Conservation (phyloP, 768 basidiomycete genomes). For the Termitomyces sp. region DNA sequence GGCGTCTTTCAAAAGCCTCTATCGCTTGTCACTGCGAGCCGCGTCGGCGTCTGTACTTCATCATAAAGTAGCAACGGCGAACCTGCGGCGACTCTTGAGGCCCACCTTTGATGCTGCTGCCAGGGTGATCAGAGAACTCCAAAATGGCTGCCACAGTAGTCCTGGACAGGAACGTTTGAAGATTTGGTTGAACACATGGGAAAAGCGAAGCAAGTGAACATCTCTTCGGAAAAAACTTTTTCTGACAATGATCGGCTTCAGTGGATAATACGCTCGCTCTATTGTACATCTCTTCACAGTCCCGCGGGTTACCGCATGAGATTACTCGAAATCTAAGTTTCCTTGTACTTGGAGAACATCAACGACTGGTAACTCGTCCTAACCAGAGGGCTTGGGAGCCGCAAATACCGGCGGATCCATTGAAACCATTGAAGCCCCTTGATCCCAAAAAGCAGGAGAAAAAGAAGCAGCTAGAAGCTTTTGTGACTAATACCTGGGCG, state of each 20-base stretch:
- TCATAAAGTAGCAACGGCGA: slow-evolving; percentile 37
- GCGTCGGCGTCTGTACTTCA: slow-evolving; percentile 58
- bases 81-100: slow-evolving; percentile 48
- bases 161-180: slow-evolving; percentile 29
- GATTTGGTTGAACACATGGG: slow-evolving; percentile 50
- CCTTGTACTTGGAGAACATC: slow-evolving; percentile 33
- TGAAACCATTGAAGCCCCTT: slow-evolving; percentile 11
- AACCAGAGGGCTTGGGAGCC: slow-evolving; percentile 35
- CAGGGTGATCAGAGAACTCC: slow-evolving; percentile 36
- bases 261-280: slow-evolving; percentile 68
- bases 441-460: slow-evolving; percentile 11
- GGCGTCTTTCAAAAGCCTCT: slow-evolving; percentile 48
- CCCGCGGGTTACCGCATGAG: slow-evolving; percentile 60
- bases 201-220: slow-evolving; percentile 46
- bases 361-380: slow-evolving; percentile 20
- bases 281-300: slow-evolving; percentile 57
- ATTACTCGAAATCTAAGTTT: slow-evolving; percentile 53
- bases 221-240: slow-evolving; percentile 4
- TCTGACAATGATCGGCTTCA: slow-evolving; percentile 24
- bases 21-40: slow-evolving; percentile 57
- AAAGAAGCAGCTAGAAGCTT: slow-evolving; percentile 19
- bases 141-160: slow-evolving; percentile 23
- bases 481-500: slow-evolving; percentile 39
- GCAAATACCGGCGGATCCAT: slow-evolving; percentile 20
- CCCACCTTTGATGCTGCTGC: slow-evolving; percentile 55